Conservation (phyloP, 495 filamentous ascomycete species). For the Cryomyces minteri region DNA sequence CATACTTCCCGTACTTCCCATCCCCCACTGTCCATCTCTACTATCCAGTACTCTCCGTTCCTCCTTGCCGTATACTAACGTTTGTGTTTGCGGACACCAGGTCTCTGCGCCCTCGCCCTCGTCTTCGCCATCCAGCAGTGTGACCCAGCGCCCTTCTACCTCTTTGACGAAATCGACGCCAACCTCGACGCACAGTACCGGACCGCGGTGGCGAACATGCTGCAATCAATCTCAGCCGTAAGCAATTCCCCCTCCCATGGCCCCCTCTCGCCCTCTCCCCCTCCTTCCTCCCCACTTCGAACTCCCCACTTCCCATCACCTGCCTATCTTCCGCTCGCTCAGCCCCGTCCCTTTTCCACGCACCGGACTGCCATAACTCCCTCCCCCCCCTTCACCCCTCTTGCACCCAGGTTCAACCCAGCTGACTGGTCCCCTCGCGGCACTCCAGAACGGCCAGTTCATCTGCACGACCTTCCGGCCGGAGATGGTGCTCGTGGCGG, state of each 20-base stretch:
- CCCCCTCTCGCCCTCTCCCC: no score
- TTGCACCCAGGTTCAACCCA: no score
- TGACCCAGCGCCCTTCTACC: conserved; percentile 93
- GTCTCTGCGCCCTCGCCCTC: conserved; percentile 83
- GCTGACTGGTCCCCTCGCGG: conserved; percentile 30
- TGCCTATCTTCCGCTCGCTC: no score
- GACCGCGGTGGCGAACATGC: conserved; percentile 77
- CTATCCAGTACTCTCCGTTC: no score
- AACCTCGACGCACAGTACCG: conserved; percentile 96
- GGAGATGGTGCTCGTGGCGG: conserved; percentile 86
- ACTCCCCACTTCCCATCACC: no score
- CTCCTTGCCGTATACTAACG: background rate
- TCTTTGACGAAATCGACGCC: conserved; percentile 98
- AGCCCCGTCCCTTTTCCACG: no score
- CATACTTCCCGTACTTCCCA: background rate
- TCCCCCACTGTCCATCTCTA: no score
- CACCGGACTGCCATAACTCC: no score
- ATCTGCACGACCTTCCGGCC: conserved; percentile 90
- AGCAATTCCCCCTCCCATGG: background rate
- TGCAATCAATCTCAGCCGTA: conserved; percentile 26
- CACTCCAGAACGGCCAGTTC: conserved; percentile 24
- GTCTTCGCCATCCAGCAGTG: conserved; percentile 98
- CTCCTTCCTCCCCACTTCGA: no score
- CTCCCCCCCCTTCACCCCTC: no score
- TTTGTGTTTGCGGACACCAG: conserved; percentile 19